Evolutionary conservation across 73 alveolate species (phyloP).

Genomic region (Paramecium biaurelia): DNA sequence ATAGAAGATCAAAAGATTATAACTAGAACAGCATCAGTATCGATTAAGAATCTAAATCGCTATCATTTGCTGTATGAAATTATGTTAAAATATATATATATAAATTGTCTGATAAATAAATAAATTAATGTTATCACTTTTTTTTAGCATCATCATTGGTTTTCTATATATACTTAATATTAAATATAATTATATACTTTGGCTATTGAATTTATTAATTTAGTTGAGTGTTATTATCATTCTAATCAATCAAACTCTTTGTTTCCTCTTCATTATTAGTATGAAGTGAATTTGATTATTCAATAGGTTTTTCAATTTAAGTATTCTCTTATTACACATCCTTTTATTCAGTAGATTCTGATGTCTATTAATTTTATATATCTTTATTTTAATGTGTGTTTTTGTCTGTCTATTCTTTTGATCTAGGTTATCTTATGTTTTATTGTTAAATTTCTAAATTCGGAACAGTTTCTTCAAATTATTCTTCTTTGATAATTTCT

Average conservation of each 20-base stretch:
- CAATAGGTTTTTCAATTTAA: not conserved
- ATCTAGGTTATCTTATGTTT: not conserved
- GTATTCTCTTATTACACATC: not conserved
- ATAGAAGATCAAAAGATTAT: not conserved
- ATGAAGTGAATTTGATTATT: not conserved
- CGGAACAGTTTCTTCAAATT: conserved; percentile 26
- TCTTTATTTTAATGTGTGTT: not conserved
- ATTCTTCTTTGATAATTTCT: conserved; percentile 27
- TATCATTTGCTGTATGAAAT: not conserved
- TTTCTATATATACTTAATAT: not conserved
- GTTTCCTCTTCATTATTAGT: not conserved
- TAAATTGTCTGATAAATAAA: not conserved
- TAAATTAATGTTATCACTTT: not conserved
- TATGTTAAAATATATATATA: not conserved
- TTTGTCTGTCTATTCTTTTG: not conserved
- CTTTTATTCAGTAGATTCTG: not conserved
- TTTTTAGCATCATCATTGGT: conserved; percentile 21
- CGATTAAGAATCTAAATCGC: not conserved
- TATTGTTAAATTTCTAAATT: not conserved
- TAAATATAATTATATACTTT: not conserved
- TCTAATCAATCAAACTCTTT: not conserved
- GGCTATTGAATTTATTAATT: not conserved
- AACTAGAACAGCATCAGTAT: not conserved
- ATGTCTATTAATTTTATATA: not conserved
- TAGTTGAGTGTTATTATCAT: not conserved